Base-by-base conservation (phyloP, 768 basidiomycete species). In the Leccinellum luteum region DNA sequence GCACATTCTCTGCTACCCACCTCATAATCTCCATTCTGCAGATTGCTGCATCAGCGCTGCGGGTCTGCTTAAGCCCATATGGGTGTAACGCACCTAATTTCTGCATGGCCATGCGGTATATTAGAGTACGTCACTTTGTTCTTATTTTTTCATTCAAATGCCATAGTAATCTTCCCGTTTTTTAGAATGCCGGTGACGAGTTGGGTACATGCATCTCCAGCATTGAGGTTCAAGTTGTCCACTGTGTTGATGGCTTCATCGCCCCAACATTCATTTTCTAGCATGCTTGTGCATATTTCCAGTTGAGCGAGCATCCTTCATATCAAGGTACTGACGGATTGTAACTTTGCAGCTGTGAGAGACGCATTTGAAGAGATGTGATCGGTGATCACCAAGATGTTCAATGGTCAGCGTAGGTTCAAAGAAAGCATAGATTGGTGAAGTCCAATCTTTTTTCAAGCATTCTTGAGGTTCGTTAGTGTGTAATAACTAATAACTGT, bases 351-450 rank as follows among this genome's bases (percentile, higher is more conserved):
- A 38, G 35, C 35, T 15, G 17, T 3, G 15, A 4, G 13, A n/a
- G 17, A 14, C 17, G 6, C 35, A 38, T n/a, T 38, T 38, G 35
- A 38, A 38, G 35, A 38, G 14, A 38, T 38, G 15, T n/a, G 35
- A 38, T 14, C 35, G 15, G 17, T 3, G 35, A 15, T n/a, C 35
- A 38, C 17, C 17, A n/a, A 15, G 35, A 15, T 38, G 14, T 35
- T 35, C 35, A 34, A 74, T 67, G 0, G 15, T 28, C 1, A 66
- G 64, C 0, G 2, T 53, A 0, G 69, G 66, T 1, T 73, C 35
- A 38, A 70, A 77, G 63, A 76, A 76, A 0, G 66, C 71, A 64
- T 78, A 78, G 8, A 74, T 55, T 0, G 72, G 68, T 50, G 73
- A 64, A 2, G 56, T 70, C 72, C 74, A 76, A 5, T 72, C 61